A percentile compares a stretch with the other conserved stretches of the same genome.
Evolutionary conservation across 2,329 filamentous ascomycete species (phyloP).

Genomic region (Colletotrichum australisinense): DNA sequence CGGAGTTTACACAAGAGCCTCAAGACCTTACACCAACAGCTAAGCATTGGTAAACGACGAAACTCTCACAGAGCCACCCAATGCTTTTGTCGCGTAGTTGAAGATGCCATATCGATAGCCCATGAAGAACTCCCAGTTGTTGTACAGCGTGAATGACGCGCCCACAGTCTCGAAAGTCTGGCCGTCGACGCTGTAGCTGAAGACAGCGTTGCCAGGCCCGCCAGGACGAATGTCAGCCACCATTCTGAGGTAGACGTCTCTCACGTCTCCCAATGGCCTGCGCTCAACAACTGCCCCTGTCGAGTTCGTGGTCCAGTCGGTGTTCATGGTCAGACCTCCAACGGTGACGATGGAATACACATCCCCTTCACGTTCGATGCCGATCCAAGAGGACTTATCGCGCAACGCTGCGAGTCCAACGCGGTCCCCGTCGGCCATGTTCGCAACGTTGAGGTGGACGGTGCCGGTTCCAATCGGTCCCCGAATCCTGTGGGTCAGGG

Average conservation of each 20-base stretch:
- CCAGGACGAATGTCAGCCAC: conserved; percentile 38
- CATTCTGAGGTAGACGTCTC: conserved; percentile 38
- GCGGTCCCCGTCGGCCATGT: conserved; percentile 61
- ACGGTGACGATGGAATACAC: conserved; percentile 39
- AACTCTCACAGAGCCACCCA: conserved; percentile 37
- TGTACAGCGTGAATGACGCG: conserved; percentile 46
- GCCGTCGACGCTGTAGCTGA: conserved; percentile 57
- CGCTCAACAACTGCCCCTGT: not conserved
- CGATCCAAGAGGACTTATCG: conserved; percentile 61
- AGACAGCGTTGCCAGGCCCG: conserved; percentile 22
- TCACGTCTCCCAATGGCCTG: not conserved
- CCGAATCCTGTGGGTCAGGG: conserved; percentile 56
- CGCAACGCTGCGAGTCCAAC: conserved; percentile 59
- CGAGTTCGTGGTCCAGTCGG: not conserved
- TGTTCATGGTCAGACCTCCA: conserved; percentile 6
- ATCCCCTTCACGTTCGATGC: conserved; percentile 51
- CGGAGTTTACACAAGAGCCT: not conserved
- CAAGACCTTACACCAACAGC: not conserved
- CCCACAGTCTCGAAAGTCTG: conserved; percentile 50
- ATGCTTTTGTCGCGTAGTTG: conserved; percentile 55
- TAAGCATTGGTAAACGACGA: conserved; percentile 4
- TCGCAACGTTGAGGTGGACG: conserved; percentile 56
- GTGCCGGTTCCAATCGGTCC: conserved; percentile 58
- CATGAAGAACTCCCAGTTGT: conserved; percentile 57
- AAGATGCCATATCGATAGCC: conserved; percentile 62